Conservation (phyloP, 225 moss, liverwort and hornwort species). For the Bryum argenteum region DNA sequence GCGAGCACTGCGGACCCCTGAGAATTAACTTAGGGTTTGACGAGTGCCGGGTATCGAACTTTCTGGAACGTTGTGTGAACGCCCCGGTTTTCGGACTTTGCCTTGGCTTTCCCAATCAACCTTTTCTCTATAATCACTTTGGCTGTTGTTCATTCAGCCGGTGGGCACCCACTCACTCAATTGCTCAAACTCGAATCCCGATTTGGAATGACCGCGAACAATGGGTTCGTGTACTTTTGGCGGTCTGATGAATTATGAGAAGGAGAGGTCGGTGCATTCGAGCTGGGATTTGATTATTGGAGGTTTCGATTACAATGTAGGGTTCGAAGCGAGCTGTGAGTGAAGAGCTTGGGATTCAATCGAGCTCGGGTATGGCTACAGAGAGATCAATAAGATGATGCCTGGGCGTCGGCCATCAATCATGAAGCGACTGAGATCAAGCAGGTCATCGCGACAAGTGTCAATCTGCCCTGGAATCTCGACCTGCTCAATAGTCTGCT, state of each 20-base stretch:
- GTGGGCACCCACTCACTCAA: background rate
- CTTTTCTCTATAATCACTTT: background rate
- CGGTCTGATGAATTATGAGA: background rate
- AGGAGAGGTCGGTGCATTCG: background rate
- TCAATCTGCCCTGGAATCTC: conserved; percentile 47
- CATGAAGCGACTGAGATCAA: conserved; percentile 45
- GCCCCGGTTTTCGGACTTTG: background rate
- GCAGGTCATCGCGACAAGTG: conserved; percentile 32
- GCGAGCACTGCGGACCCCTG: background rate
- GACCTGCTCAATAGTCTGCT: conserved; percentile 45
- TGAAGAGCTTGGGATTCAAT: background rate
- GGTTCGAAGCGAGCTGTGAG: background rate
- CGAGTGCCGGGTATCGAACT: background rate
- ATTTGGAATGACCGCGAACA: background rate
- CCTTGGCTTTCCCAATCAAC: background rate
- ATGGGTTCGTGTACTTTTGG: background rate
- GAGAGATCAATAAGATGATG: background rate
- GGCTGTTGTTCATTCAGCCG: background rate
- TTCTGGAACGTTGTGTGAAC: background rate
- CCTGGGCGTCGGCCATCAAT: conserved; percentile 1
- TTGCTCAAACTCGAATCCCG: background rate
- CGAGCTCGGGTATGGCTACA: background rate
- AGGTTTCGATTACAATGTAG: background rate
- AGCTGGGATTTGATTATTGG: background rate
- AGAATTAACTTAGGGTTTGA: background rate